Conservation (phyloP, 768 basidiomycete species). For the Austroboletus eburneus region DNA sequence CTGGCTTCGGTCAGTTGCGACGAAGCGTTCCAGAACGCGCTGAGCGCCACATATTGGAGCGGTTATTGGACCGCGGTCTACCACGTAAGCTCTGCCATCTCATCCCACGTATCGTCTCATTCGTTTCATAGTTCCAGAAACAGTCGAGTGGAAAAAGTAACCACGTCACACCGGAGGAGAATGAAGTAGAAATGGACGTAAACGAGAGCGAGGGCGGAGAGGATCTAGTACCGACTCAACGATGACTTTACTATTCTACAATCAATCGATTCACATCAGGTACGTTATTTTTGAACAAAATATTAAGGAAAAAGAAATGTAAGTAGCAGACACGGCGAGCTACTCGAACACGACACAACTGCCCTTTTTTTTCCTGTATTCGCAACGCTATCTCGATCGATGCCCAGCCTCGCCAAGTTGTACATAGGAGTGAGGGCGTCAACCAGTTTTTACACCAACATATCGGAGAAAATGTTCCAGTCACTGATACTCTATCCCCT, state of each 20-base stretch:
- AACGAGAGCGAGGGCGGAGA: slow-evolving; percentile 9
- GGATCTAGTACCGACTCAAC: slow-evolving; percentile 28
- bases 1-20: slow-evolving; percentile 53
- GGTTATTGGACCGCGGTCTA: slow-evolving; percentile 89
- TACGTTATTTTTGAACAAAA: slow-evolving; percentile 12
- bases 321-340: neutral
- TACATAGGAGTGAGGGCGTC: no score
- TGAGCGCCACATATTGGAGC: slow-evolving; percentile 81
- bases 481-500: no score
- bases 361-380: no score
- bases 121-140: slow-evolving; percentile 31
- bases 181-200: slow-evolving; percentile 24
- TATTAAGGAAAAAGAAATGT: neutral
- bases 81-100: slow-evolving; percentile 45
- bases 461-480: no score
- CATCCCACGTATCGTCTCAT: no score
- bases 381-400: no score
- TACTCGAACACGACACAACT: no score
- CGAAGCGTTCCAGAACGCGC: slow-evolving; percentile 71
- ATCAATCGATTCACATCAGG: slow-evolving; percentile 9
- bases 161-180: slow-evolving; percentile 26
- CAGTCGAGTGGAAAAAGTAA: slow-evolving; percentile 15
- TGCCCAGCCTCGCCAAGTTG: no score
- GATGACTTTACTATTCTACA: slow-evolving; percentile 13
- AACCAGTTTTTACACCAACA: no score